These are phyloP conservation scores for Flaveria bidentis DNA, from an alignment of 129 eudicot species.

Conservation along the genomic window DNA sequence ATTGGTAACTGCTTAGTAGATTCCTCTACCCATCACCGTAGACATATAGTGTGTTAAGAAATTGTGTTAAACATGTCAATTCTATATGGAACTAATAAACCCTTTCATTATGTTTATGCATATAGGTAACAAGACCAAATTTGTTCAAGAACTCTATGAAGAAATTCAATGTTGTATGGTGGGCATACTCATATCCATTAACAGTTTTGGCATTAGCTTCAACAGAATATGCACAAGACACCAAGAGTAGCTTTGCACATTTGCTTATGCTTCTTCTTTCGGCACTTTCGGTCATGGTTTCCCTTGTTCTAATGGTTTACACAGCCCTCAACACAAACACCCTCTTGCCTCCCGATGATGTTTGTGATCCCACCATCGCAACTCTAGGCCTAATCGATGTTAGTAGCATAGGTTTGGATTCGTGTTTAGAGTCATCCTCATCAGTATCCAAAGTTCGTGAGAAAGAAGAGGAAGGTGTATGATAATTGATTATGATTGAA, in stretches of 20 bases:
- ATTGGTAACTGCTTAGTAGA: too few relatives aligned
- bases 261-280: conserved; percentile 53
- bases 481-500: conserved; percentile 10
- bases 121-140: conserved; percentile 52
- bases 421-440: background rate
- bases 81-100: background rate
- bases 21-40: background rate
- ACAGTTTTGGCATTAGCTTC: conserved; percentile 59
- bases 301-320: conserved; percentile 47
- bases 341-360: conserved; percentile 35
- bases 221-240: conserved; percentile 55
- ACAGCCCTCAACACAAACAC: conserved; percentile 47
- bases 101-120: background rate
- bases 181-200: conserved; percentile 63
- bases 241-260: conserved; percentile 45
- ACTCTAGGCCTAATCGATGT: conserved; percentile 9
- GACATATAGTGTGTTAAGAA: background rate
- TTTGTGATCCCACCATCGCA: conserved; percentile 21
- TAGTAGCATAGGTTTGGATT: conserved; percentile 6
- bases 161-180: conserved; percentile 66
- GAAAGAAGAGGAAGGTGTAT: conserved; percentile 17
- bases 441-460: background rate
- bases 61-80: background rate
- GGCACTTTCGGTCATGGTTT: conserved; percentile 49
- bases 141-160: conserved; percentile 67